A percentile compares a stretch with the other conserved stretches of the same genome.
Conservation (phyloP, 177 flowering plant genomes). For the Vitis hybrid region DNA sequence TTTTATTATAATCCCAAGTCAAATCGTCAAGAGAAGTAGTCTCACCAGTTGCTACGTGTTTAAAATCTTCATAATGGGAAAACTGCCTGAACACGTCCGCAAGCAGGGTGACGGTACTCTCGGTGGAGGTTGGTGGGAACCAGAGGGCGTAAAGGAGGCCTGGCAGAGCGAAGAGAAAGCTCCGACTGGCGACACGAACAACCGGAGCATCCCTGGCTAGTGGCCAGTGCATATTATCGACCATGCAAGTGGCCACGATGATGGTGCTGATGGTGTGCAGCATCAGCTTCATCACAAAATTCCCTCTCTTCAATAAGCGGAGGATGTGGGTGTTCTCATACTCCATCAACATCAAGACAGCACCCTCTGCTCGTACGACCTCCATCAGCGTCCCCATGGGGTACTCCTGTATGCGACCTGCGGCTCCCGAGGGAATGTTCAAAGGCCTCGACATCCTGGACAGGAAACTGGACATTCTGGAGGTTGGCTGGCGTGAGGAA, state of each 20-base stretch:
- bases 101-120: not conserved
- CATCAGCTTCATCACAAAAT: not conserved
- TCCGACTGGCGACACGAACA: not conserved
- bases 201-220: constrained; percentile 12
- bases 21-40: not conserved
- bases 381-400: no score
- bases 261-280: not conserved
- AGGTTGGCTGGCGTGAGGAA: no score
- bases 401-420: no score
- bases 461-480: no score
- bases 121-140: not conserved
- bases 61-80: constrained; percentile 10
- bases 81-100: constrained; percentile 6
- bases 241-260: constrained; percentile 3
- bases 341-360: no score
- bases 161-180: constrained; percentile 13
- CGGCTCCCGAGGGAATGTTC: no score
- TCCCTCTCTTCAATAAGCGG: not conserved
- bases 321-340: no score
- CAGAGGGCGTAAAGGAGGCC: constrained; percentile 11
- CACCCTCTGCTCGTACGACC: no score
- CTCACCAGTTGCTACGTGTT: not conserved
- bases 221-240: constrained; percentile 14
- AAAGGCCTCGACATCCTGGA: no score
- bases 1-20: no score